These are phyloP conservation scores for Rauvolfia tetraphylla DNA, from an alignment of 257 asterid species.

Conservation along the genomic window DNA sequence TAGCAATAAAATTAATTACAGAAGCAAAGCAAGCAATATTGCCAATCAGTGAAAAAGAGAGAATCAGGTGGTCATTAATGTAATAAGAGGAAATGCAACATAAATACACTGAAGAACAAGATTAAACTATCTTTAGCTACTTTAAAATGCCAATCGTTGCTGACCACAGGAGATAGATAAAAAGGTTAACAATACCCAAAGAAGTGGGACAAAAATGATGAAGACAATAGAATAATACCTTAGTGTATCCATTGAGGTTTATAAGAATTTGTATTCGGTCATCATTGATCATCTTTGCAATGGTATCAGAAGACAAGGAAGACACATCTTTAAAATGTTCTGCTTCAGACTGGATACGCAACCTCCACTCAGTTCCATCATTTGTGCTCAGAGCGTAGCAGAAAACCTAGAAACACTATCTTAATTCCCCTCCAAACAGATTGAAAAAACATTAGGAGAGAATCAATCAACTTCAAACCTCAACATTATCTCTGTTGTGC, in stretches of 20 bases:
- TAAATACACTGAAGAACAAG: background rate
- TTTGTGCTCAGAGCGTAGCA: slow-evolving; percentile 94
- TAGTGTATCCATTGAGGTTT: slow-evolving; percentile 97
- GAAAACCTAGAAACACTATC: slow-evolving; percentile 54
- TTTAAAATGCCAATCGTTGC: background rate
- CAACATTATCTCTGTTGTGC: slow-evolving; percentile 80
- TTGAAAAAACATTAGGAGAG: slow-evolving; percentile 10
- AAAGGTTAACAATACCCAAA: background rate
- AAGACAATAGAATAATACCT: slow-evolving; percentile 37
- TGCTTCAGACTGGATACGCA: slow-evolving; percentile 79
- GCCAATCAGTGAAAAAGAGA: background rate
- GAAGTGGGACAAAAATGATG: background rate
- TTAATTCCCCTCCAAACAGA: slow-evolving; percentile 11
- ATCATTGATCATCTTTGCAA: slow-evolving; percentile 91
- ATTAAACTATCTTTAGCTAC: background rate
- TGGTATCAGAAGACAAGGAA: slow-evolving; percentile 81
- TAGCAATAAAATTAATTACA: slow-evolving; percentile 4
- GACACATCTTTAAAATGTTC: slow-evolving; percentile 95
- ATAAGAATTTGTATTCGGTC: slow-evolving; percentile 90
- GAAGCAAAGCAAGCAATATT: background rate
- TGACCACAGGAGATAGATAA: background rate
- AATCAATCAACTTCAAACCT: slow-evolving; percentile 47
- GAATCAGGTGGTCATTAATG: background rate
- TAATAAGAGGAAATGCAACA: background rate
- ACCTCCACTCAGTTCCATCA: slow-evolving; percentile 98